Evolutionary conservation across 495 filamentous ascomycete species (phyloP), one percentile per base, ranked within the genome.

Genomic region (Podospora bellae-mahoneyi): DNA sequence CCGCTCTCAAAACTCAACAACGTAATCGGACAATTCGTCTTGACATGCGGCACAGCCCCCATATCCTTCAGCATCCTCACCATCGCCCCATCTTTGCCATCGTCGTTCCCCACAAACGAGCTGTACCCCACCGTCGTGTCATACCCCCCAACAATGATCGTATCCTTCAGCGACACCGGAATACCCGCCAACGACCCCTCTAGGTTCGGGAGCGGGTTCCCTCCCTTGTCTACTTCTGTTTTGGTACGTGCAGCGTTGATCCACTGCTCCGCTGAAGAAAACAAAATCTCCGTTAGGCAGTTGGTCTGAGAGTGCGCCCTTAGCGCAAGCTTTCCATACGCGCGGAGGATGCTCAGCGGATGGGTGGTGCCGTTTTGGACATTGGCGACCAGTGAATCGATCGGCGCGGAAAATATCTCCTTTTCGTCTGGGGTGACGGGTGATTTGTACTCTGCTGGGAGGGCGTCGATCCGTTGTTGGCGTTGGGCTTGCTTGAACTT

Each of bases 31-130:
- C 95, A 74, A 65, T 95, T 94, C 1, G 95, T 99, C 83, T 98
- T 99, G 19, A 94, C 92, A 77, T 97, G 97, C 1, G 95, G 95
- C 0, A 99, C 84, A 4, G 95, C 95, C n/a, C 91, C 91, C n/a
- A 93, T 92, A 78, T 97, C 93, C 73, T 96, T 96, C 32, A 97
- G 80, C 18, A 98, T 73, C 62, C 84, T 84, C 4, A 92, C 87
- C 78, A 96, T 85, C 0, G 88, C 82, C 0, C 94, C 93, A 84
- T 97, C 92, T 59, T 85, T 74, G 6, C 39, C 56, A 9, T 79
- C 79, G 7, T 87, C 87, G 73, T 93, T 90, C 5, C 88, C 88
- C 0, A 90, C 87, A 65, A 90, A 86, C 58, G 84, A 76, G 20
- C 91, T 90, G 75, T 93, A 97, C 2, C 93, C 95, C 1, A 97